phyloP scores from a whole-genome alignment of 495 filamentous ascomycete species.

The Thermothielavioides terrestris region DNA sequence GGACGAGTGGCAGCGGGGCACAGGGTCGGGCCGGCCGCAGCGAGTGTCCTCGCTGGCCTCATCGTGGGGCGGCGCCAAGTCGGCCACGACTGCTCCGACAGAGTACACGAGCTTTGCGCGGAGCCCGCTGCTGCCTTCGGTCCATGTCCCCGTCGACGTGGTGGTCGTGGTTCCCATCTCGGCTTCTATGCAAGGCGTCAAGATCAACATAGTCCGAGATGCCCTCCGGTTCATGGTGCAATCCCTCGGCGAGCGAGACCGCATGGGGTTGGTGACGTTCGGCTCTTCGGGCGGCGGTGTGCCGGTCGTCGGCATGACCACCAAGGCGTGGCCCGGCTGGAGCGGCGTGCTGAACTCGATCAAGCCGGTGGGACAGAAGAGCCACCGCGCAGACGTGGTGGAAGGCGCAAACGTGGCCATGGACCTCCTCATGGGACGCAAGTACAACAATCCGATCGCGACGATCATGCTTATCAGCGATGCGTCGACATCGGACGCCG shows the following conservation, averaged over 20 bases:
- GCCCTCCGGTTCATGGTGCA: slow-evolving; percentile 87
- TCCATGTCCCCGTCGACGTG: slow-evolving; percentile 91
- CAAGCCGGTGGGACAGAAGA: slow-evolving; percentile 92
- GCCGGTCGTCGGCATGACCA: slow-evolving; percentile 94
- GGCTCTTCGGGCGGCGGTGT: slow-evolving; percentile 91
- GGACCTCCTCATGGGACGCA: slow-evolving; percentile 97
- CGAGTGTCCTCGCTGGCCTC: slow-evolving; percentile 80
- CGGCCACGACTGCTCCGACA: slow-evolving; percentile 66
- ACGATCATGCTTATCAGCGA: slow-evolving; percentile 98
- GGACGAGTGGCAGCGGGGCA: slow-evolving; percentile 72
- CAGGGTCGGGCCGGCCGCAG: slow-evolving; percentile 50
- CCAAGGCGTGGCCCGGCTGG: slow-evolving; percentile 91
- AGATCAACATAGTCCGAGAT: slow-evolving; percentile 93
- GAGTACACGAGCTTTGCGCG: slow-evolving; percentile 66
- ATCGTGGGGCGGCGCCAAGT: slow-evolving; percentile 75
- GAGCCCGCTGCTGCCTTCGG: slow-evolving; percentile 46
- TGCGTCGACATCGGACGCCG: slow-evolving; percentile 91
- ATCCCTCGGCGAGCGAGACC: slow-evolving; percentile 85
- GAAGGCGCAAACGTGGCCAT: slow-evolving; percentile 98
- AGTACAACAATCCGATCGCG: slow-evolving; percentile 90
- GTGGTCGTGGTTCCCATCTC: slow-evolving; percentile 97
- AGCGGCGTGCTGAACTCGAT: slow-evolving; percentile 78
- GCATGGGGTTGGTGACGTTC: slow-evolving; percentile 97
- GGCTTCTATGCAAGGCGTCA: slow-evolving; percentile 97
- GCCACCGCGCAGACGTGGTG: slow-evolving; percentile 90